A percentile compares a stretch with the other conserved stretches of the same genome.
These are phyloP conservation scores for Psilocybe cubensis DNA, from an alignment of 768 basidiomycete species.

Conservation along the genomic window DNA sequence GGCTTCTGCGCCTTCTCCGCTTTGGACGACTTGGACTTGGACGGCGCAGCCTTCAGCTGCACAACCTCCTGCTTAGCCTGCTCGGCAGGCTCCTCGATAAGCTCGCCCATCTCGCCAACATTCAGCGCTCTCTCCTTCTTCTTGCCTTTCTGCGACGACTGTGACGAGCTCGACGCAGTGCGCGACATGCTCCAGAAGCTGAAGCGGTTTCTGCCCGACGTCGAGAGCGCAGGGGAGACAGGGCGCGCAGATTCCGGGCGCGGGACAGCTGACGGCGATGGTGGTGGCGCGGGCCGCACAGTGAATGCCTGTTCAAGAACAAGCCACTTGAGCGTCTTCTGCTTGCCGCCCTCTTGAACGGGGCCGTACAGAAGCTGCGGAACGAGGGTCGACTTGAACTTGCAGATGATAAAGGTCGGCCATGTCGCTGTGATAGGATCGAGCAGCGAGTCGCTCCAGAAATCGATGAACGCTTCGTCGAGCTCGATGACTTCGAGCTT, in stretches of 20 bases:
- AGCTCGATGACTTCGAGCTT: constrained; percentile 55
- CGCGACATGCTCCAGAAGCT: constrained; percentile 57
- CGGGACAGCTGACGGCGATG: constrained; percentile 2
- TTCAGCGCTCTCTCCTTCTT: constrained; percentile 41
- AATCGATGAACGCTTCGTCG: constrained; percentile 84
- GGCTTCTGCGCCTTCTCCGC: no score
- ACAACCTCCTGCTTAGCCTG: constrained; percentile 18
- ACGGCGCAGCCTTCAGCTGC: constrained; percentile 1
- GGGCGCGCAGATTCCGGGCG: constrained; percentile 30
- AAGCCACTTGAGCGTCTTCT: constrained; percentile 61
- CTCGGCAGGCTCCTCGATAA: constrained; percentile 39
- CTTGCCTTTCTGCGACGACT: constrained; percentile 34
- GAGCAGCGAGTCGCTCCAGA: constrained; percentile 75
- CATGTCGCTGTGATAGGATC: constrained; percentile 68
- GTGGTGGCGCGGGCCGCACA: constrained; percentile 30
- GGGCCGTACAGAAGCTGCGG: constrained; percentile 27
- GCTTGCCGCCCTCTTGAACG: constrained; percentile 24
- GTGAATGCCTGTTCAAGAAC: constrained; percentile 67
- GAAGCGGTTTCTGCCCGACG: constrained; percentile 59
- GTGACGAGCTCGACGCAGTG: constrained; percentile 30
- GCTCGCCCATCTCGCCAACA: constrained; percentile 75
- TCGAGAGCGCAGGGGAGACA: constrained; percentile 44
- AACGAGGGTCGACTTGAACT: constrained; percentile 49
- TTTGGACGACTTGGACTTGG: constrained; percentile 17
- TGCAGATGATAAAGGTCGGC: constrained; percentile 75